These are phyloP conservation scores for Acacia concinna DNA, from an alignment of 331 rosid genomes.

Conservation along the genomic window DNA sequence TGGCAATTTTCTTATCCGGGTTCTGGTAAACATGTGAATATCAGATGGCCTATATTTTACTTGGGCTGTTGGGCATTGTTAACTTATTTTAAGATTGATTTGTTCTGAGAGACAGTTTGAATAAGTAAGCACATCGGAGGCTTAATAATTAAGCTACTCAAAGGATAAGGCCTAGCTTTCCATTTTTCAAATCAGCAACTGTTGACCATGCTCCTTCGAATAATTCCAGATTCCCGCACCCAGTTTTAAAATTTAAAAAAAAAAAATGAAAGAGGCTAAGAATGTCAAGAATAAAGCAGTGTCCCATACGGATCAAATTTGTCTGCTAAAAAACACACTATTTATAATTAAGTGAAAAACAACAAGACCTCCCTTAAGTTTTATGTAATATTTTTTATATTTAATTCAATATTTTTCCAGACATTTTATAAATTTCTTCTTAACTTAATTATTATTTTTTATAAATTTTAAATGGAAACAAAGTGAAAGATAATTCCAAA, in stretches of 20 bases:
- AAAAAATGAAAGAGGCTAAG: neutral
- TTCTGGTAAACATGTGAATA: too few species aligned
- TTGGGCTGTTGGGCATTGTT: neutral
- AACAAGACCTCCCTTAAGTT: neutral
- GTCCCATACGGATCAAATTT: neutral
- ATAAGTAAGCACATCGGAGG: neutral
- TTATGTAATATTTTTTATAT: too few species aligned
- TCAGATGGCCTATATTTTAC: neutral
- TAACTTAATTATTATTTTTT: too few species aligned
- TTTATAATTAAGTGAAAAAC: neutral
- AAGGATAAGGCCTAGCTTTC: neutral
- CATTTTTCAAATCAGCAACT: neutral
- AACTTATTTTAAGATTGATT: neutral
- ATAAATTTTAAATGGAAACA: too few species aligned
- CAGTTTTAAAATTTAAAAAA: neutral
- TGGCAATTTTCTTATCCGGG: too few species aligned
- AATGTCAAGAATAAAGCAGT: neutral
- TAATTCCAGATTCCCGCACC: neutral
- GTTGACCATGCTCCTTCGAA: slow-evolving; percentile 3
- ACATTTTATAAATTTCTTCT: too few species aligned
- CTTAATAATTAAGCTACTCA: neutral
- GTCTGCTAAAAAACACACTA: neutral
- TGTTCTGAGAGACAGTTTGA: neutral
- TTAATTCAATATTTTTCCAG: too few species aligned
- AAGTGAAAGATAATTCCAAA: too few species aligned